Evolutionary conservation across 305 asterid species (phyloP), one percentile per base, ranked within the genome.

Genomic region (Rubia tinctorum): DNA sequence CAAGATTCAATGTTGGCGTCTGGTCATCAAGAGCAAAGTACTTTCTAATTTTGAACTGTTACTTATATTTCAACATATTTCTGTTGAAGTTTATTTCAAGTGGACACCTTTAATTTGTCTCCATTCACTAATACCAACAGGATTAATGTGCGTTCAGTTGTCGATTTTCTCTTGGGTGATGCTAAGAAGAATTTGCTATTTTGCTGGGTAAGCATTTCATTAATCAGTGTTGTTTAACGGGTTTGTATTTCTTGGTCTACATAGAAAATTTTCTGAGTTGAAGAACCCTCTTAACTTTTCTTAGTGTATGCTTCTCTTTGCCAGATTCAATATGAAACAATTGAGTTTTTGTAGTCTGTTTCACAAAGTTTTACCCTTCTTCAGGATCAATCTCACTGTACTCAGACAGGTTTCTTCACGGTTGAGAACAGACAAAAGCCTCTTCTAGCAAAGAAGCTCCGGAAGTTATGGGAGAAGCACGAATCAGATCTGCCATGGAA

Each of bases 21-120:
- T 93, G 99, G 99, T 76, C 99, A 59, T 94, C 99, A 71, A 86
- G 93, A 84, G 81, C 85, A 74, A 86, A 81, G 99, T 94, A 88
- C 77, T 77, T 77, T 68, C 81, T 80, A 55, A 68, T 78, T 77
- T 71, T 78, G 77, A 37, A 60, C 78, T 73, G 77, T 39, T 73
- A 20, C 74, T 66, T 59, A 80, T 62, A 58, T 69, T 72, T 80
- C 75, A 72, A 63, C 60, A 51, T 71, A 58, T 71, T 64, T 58
- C 42, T 56, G 60, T 14, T 34, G 37, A 25, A 66, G 44, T 42
- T 44, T 30, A 13, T 68, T 49, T 51, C 44, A 1, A 22, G 18
- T 60, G 10, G 14, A 44, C 59, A 34, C 66, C 27, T 66, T 53
- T 45, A n/a, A 72, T 74, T 77, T 20, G 68, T 53, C 45, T 17